A percentile compares a stretch with the other conserved stretches of the same genome.
Evolutionary conservation across 352 stramenopile species (phyloP).

Genomic region (Thraustochytrium sp.): DNA sequence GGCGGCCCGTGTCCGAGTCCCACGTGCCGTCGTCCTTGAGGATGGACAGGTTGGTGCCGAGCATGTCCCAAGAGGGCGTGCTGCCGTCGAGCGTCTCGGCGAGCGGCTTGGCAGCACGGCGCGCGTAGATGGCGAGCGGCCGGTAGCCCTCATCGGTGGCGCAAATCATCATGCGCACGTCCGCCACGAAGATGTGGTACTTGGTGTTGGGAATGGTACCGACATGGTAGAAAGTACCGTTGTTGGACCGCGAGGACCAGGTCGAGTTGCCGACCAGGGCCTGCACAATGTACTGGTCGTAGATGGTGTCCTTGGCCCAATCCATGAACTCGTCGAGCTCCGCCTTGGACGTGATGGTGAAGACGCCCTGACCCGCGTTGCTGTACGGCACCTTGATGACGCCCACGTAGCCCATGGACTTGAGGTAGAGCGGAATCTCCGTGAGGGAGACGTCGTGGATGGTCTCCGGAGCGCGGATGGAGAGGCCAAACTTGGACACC

Average conservation of each 20-base stretch:
- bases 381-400: conserved; percentile 48
- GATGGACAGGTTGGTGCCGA: conserved; percentile 49
- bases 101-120: conserved; percentile 39
- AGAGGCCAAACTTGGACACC: conserved; percentile 22
- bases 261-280: conserved; percentile 42
- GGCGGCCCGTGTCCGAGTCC: conserved; percentile 43
- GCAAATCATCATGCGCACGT: conserved; percentile 48
- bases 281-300: conserved; percentile 49
- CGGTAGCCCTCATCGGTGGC: conserved; percentile 38
- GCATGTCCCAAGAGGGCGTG: conserved; percentile 41
- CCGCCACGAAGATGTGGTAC: conserved; percentile 43
- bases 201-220: conserved; percentile 43
- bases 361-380: conserved; percentile 49
- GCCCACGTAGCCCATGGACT: conserved; percentile 38
- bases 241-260: conserved; percentile 13
- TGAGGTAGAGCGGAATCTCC: conserved; percentile 46
- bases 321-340: conserved; percentile 50
- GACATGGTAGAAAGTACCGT: conserved; percentile 45
- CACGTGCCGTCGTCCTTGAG: conserved; percentile 41
- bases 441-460: conserved; percentile 33
- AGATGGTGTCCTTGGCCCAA: conserved; percentile 39
- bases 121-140: conserved; percentile 46
- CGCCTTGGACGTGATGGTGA: conserved; percentile 46
- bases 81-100: conserved; percentile 10
- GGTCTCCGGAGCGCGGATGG: conserved; percentile 44